Evolutionary conservation across 2,329 filamentous ascomycete species (phyloP).

Genomic region (Colletotrichum liriopes): DNA sequence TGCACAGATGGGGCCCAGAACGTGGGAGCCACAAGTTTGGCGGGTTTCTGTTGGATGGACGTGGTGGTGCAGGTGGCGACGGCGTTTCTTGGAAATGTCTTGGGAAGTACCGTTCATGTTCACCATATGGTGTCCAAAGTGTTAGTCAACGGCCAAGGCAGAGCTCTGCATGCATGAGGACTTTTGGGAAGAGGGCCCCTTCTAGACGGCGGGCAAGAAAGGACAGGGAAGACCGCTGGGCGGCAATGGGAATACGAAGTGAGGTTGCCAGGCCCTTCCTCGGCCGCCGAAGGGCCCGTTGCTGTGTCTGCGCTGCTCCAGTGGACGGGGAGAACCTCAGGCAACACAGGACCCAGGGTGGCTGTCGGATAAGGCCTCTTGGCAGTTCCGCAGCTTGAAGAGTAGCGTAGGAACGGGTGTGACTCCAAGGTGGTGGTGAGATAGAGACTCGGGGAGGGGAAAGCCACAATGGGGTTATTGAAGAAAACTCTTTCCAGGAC

Average conservation of each 20-base stretch:
- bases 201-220: not conserved
- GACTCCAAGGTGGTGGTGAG: slow-evolving; percentile 1
- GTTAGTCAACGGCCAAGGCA: not conserved
- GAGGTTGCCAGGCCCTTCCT: not conserved
- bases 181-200: not conserved
- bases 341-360: not conserved
- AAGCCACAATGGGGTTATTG: not conserved
- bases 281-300: slow-evolving; percentile 28
- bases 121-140: not conserved
- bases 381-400: slow-evolving; percentile 13
- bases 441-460: slow-evolving; percentile 13
- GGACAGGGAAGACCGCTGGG: slow-evolving; percentile 12
- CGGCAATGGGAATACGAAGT: slow-evolving; percentile 31
- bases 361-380: slow-evolving; percentile 26
- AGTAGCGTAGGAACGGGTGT: slow-evolving; percentile 7
- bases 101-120: slow-evolving; percentile 22
- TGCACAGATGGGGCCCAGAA: slow-evolving; percentile 5
- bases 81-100: slow-evolving; percentile 7
- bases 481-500: slow-evolving; percentile 15
- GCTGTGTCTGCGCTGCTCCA: not conserved
- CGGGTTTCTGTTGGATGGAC: slow-evolving; percentile 15
- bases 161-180: not conserved
- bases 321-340: no score
- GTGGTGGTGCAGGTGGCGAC: slow-evolving; percentile 33
- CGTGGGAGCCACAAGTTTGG: slow-evolving; percentile 1